phyloP scores from a whole-genome alignment of 176 grass and related monocot genomes.

The Puccinellia tenuiflora region DNA sequence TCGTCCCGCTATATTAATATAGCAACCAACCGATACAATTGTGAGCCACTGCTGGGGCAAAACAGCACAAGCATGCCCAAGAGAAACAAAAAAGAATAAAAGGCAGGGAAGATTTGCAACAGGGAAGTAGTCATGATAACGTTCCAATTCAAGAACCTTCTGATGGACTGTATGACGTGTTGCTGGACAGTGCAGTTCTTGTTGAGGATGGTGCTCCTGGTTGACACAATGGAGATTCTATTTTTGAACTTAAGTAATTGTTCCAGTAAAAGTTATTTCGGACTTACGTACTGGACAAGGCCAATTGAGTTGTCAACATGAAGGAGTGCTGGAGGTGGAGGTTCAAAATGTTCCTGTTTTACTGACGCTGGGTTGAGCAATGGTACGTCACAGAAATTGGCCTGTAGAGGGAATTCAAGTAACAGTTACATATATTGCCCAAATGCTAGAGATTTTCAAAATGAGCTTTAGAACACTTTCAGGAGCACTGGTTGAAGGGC shows the following conservation, averaged over 20 bases:
- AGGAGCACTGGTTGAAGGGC: slow-evolving; percentile 80
- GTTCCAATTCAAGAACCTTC: neutral
- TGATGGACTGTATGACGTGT: neutral
- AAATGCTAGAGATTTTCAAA: slow-evolving; percentile 42
- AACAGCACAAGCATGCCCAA: too few relatives aligned
- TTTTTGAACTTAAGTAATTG: slow-evolving; percentile 59
- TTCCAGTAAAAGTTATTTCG: slow-evolving; percentile 36
- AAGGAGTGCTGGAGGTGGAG: neutral
- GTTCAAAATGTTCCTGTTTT: slow-evolving; percentile 42
- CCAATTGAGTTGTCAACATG: neutral
- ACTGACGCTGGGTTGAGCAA: neutral
- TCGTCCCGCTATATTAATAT: too few relatives aligned
- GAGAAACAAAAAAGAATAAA: too few relatives aligned
- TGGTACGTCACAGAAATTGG: slow-evolving; percentile 13
- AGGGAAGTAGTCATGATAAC: neutral
- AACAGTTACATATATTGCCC: slow-evolving; percentile 77
- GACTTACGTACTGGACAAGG: slow-evolving; percentile 35
- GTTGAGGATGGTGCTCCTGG: neutral
- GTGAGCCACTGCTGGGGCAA: too few relatives aligned
- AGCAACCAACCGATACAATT: too few relatives aligned
- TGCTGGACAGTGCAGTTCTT: neutral
- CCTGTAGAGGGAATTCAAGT: slow-evolving; percentile 44
- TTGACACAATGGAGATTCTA: slow-evolving; percentile 27
- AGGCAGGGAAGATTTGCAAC: slow-evolving; percentile 10
- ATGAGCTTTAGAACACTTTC: slow-evolving; percentile 60